A percentile compares a stretch with the other conserved stretches of the same genome.
Conservation (phyloP, 208 protist genomes). For the Leishmania arabica region DNA sequence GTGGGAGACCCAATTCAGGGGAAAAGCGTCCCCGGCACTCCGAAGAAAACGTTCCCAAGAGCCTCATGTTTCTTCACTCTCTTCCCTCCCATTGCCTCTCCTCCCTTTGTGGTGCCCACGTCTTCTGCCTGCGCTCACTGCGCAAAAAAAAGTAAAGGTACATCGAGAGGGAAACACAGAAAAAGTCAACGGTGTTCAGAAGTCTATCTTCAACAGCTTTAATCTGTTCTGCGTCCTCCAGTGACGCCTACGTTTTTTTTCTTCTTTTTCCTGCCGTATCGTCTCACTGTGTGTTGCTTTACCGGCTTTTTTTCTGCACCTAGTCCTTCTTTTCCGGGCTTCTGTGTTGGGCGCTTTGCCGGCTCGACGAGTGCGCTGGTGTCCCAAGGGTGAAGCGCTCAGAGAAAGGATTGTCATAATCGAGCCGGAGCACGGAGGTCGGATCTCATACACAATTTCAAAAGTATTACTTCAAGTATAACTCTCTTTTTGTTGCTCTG, state of each 20-base stretch:
- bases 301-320: background rate
- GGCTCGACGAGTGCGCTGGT: background rate
- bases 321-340: conserved; percentile 5
- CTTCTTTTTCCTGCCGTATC: background rate
- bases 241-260: background rate
- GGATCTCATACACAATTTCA: background rate
- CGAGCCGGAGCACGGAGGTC: background rate
- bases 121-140: background rate
- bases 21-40: background rate
- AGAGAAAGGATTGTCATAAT: background rate
- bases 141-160: background rate
- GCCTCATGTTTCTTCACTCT: background rate
- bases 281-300: conserved; percentile 20
- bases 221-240: background rate
- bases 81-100: background rate
- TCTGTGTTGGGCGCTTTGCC: background rate
- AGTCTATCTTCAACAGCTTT: background rate
- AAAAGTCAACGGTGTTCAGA: background rate
- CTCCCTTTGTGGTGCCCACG: background rate
- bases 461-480: background rate
- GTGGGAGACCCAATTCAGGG: background rate
- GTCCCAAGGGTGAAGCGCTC: background rate
- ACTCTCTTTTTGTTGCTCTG: background rate
- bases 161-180: background rate
- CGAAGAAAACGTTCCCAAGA: background rate